phyloP scores from a whole-genome alignment of 2,329 filamentous ascomycete genomes.

The Talaromyces sp. region DNA sequence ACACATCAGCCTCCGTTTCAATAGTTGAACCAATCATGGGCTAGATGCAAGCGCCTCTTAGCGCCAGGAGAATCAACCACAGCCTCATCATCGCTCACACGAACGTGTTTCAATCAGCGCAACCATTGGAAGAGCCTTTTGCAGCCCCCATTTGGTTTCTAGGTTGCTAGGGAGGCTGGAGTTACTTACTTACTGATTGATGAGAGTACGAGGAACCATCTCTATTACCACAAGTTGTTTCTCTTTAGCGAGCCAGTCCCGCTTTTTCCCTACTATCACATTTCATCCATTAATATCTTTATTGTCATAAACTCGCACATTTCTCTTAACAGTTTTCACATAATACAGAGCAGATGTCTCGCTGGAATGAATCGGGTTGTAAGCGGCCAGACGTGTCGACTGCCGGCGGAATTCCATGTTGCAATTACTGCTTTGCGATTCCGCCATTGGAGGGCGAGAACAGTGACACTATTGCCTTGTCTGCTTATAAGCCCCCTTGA shows the following conservation, averaged over 20 bases:
- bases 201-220: neutral
- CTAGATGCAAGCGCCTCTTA: neutral
- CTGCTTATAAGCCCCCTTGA: neutral
- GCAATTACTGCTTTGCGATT: neutral
- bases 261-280: neutral
- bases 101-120: neutral
- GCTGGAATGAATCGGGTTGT: neutral
- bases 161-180: too few relatives aligned
- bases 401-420: neutral
- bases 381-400: neutral
- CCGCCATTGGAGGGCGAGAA: neutral
- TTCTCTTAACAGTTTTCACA: neutral
- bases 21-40: neutral
- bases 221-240: neutral
- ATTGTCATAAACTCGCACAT: neutral
- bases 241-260: neutral
- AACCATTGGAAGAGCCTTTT: neutral
- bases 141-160: too few relatives aligned
- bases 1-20: too few relatives aligned
- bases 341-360: neutral
- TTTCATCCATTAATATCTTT: neutral
- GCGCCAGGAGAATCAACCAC: neutral
- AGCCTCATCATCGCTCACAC: neutral
- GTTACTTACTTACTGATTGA: neutral
- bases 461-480: neutral